Conservation (phyloP, 2,329 filamentous ascomycete genomes). For the Ophiosphaerella korrae region DNA sequence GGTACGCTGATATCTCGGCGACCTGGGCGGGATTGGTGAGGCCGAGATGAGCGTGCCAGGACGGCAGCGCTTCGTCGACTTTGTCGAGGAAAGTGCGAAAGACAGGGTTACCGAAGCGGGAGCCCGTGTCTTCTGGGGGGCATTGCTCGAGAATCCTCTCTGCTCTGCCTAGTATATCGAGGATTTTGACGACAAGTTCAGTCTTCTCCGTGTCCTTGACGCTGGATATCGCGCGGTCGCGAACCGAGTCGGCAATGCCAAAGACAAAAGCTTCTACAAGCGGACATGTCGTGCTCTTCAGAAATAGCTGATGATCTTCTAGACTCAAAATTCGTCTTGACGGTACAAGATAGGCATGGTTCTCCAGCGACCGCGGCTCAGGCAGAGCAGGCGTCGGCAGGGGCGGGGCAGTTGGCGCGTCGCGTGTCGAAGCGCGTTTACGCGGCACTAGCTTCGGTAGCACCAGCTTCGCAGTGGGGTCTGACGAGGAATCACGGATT, state of each 20-base stretch:
- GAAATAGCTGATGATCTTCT: conserved; percentile 80
- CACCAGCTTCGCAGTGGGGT: conserved; percentile 32
- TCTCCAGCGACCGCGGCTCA: conserved; percentile 65
- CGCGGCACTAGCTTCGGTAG: conserved; percentile 46
- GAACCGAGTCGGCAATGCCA: conserved; percentile 79
- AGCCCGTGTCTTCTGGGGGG: conserved; percentile 86
- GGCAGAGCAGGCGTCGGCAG: conserved; percentile 78
- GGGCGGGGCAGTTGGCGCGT: conserved; percentile 56
- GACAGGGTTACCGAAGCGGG: conserved; percentile 90
- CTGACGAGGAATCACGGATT: conserved; percentile 7
- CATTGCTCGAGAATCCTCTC: conserved; percentile 69
- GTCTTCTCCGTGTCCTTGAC: conserved; percentile 66
- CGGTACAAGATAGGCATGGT: conserved; percentile 68
- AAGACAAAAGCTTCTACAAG: conserved; percentile 87
- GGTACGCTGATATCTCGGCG: conserved; percentile 77
- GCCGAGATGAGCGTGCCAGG: conserved; percentile 69
- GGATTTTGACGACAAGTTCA: conserved; percentile 64
- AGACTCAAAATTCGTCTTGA: conserved; percentile 79
- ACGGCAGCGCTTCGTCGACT: conserved; percentile 52
- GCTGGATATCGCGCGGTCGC: conserved; percentile 68
- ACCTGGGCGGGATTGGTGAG: conserved; percentile 60
- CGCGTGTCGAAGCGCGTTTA: conserved; percentile 29
- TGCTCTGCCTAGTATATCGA: conserved; percentile 72
- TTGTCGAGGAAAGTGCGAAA: conserved; percentile 83
- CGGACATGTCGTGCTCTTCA: conserved; percentile 73